A percentile compares a stretch with the other conserved stretches of the same genome.
Evolutionary conservation across 2,329 filamentous ascomycete species (phyloP).

Genomic region (Aspergillus clavatus): DNA sequence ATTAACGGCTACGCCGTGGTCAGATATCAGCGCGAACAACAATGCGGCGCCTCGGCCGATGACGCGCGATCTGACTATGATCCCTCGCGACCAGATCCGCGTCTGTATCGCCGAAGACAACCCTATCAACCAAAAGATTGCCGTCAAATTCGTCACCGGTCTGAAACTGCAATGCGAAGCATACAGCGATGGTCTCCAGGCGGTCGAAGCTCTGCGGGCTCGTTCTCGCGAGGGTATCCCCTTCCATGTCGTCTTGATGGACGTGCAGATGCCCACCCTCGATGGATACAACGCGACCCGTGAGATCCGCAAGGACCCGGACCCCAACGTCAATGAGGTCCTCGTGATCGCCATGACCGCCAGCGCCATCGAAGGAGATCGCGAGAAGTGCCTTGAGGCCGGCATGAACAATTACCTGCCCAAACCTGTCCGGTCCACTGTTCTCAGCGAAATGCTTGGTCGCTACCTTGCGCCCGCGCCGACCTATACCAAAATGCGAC

Average conservation of each 20-base stretch:
- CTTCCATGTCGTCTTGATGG: constrained; percentile 91
- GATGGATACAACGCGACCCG: constrained; percentile 91
- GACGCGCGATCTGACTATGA: constrained; percentile 63
- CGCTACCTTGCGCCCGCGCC: constrained; percentile 55
- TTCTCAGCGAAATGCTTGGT: constrained; percentile 78
- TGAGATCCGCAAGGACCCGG: constrained; percentile 69
- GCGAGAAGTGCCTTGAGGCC: constrained; percentile 90
- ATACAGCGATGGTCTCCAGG: constrained; percentile 83
- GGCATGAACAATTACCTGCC: constrained; percentile 98
- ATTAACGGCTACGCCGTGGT: constrained; percentile 54
- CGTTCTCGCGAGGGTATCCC: constrained; percentile 67
- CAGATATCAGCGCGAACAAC: constrained; percentile 41
- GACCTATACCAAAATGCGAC: constrained; percentile 30
- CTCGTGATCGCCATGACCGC: constrained; percentile 98
- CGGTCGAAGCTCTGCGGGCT: constrained; percentile 75
- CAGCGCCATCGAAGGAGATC: constrained; percentile 86
- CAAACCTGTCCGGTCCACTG: constrained; percentile 86
- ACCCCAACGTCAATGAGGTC: constrained; percentile 71
- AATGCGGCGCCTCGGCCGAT: constrained; percentile 42
- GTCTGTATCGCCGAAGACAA: constrained; percentile 96
- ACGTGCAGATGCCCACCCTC: constrained; percentile 91
- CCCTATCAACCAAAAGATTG: constrained; percentile 88
- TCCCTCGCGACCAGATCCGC: constrained; percentile 72
- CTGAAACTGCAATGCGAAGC: constrained; percentile 83
- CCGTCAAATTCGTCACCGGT: constrained; percentile 81